Evolutionary conservation across 208 protist species (phyloP), one percentile per base, ranked within the genome.

Genomic region (Wallacemonas sp.): DNA sequence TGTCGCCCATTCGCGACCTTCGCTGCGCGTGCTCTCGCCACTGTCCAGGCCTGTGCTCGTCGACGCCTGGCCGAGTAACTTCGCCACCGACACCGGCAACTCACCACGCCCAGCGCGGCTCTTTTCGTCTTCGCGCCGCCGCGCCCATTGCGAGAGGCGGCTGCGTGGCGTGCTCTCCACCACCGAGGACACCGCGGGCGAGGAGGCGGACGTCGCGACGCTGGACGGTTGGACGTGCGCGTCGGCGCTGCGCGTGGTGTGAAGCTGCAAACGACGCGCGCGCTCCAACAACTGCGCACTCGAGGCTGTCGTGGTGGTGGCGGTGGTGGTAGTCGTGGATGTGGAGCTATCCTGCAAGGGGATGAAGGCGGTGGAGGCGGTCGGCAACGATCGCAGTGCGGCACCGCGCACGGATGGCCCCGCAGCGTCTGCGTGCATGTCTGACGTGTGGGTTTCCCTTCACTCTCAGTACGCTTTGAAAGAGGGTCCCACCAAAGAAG

Each of bases 291-390:
- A 18, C 20, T 48, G 42, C 7, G 42, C 42, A 18, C 42, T 48
- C 4, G 48, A 4, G 48, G 48, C 48, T 4, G 8, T 55, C 18
- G 48, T 55, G n/a, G 42, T 23, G 42, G n/a, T n/a, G n/a, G n/a
- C n/a, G n/a, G n/a, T n/a, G n/a, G n/a, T n/a, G n/a, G n/a, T n/a
- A n/a, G n/a, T n/a, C n/a, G 36, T 41, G 10, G 42, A 48, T 5
- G 48, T 55, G 48, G 48, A 55, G 48, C 16, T 55, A 31, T 55
- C 48, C 7, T 55, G 48, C 48, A 22, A 55, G 26, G 48, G 20
- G 48, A 55, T 55, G 26, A 55, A 55, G 22, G 42, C 42, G n/a
- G n/a, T n/a, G n/a, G n/a, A n/a, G n/a, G n/a, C n/a, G n/a, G n/a
- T n/a, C n/a, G n/a, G n/a, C n/a, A n/a, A n/a, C n/a, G n/a, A n/a